Percentiles rank a stretch among this genome's conserved stretches.
Evolutionary conservation across 163 green algal genomes (phyloP).

Genomic region (Smithsoniella earleae): DNA sequence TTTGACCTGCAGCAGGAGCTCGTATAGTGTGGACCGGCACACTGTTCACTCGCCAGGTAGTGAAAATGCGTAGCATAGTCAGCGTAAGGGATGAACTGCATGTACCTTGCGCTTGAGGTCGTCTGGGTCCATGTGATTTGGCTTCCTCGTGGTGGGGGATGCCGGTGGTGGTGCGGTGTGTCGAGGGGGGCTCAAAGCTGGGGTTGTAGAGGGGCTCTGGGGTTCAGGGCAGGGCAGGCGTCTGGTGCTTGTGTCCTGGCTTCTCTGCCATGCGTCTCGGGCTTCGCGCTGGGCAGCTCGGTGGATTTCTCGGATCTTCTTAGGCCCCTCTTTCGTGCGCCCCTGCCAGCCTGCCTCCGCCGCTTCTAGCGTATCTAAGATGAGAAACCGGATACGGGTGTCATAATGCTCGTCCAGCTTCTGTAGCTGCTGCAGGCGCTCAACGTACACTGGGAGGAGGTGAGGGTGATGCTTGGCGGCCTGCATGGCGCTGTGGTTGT

Average conservation of each 20-base stretch:
- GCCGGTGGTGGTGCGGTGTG: background rate
- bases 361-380: background rate
- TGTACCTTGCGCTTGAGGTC: too few relatives aligned
- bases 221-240: background rate
- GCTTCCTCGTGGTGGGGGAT: background rate
- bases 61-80: too few relatives aligned
- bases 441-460: constrained; percentile 12
- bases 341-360: background rate
- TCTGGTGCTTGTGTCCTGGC: too few relatives aligned
- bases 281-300: background rate
- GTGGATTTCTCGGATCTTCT: constrained; percentile 20
- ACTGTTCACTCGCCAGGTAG: too few relatives aligned
- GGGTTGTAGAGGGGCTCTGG: background rate
- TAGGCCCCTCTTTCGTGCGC: constrained; percentile 17
- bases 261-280: background rate
- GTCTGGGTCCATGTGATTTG: background rate
- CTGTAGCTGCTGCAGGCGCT: background rate
- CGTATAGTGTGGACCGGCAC: background rate
- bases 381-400: constrained; percentile 16
- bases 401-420: background rate
- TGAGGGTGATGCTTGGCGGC: constrained; percentile 12
- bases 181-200: background rate
- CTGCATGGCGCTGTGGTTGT: too few relatives aligned
- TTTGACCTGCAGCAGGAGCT: background rate
- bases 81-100: too few relatives aligned